A percentile compares a stretch with the other conserved stretches of the same genome.
These are phyloP conservation scores for Venturia oleaginea DNA, from an alignment of 2,329 filamentous ascomycete species.

Conservation along the genomic window DNA sequence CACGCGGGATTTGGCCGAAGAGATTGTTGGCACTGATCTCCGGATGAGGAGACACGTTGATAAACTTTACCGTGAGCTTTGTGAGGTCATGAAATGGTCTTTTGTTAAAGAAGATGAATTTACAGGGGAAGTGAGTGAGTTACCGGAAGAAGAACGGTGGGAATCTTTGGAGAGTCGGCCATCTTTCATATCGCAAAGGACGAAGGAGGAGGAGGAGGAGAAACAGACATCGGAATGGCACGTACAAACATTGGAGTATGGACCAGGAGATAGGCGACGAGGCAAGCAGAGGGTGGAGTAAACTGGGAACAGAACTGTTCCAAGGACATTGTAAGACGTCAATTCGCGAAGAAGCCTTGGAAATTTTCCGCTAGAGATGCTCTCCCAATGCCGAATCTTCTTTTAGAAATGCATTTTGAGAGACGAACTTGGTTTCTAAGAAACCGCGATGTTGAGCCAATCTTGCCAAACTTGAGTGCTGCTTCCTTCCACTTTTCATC, in stretches of 20 bases:
- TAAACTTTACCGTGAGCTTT: not conserved
- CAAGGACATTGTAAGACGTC: not conserved
- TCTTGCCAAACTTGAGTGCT: not conserved
- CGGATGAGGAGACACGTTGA: not conserved
- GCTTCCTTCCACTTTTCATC: not conserved
- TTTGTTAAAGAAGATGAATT: not conserved
- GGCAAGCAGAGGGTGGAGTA: not conserved
- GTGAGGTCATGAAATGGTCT: not conserved
- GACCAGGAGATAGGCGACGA: not conserved
- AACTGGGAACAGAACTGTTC: not conserved
- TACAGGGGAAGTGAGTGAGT: too few relatives aligned
- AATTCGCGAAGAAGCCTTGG: too few relatives aligned
- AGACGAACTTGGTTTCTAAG: too few relatives aligned
- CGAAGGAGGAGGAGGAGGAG: not conserved
- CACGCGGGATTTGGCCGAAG: not conserved
- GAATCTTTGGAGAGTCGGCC: not conserved
- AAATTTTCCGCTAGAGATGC: too few relatives aligned
- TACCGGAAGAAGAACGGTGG: not conserved
- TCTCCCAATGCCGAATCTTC: too few relatives aligned
- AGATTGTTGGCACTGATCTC: not conserved
- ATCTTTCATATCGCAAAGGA: not conserved
- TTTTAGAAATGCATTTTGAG: too few relatives aligned
- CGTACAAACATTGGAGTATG: not conserved
- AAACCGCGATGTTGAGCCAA: not conserved
- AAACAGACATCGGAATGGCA: too few relatives aligned